Evolutionary conservation across 768 basidiomycete species (phyloP).

Genomic region (Rhodotorula diobovata): DNA sequence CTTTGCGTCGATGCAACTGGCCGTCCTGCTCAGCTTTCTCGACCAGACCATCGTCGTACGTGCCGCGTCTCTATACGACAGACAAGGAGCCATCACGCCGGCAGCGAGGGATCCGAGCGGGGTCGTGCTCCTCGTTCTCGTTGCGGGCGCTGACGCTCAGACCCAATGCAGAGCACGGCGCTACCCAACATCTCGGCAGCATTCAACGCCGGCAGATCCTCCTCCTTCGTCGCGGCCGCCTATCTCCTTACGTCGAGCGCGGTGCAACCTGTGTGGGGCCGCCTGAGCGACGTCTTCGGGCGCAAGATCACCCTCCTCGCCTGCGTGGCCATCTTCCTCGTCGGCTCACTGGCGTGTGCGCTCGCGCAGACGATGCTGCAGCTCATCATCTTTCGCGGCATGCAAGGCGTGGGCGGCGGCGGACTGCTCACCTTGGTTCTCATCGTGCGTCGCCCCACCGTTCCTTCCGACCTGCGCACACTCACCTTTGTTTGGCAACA

Average conservation of each 20-base stretch:
- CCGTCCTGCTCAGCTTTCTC: slow-evolving; percentile 47
- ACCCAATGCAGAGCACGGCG: slow-evolving; percentile 2
- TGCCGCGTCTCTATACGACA: not conserved
- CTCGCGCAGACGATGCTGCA: slow-evolving; percentile 47
- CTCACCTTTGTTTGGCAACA: not conserved
- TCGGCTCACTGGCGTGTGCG: slow-evolving; percentile 44
- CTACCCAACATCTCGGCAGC: slow-evolving; percentile 36
- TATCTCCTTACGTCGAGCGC: slow-evolving; percentile 47
- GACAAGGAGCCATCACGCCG: no score
- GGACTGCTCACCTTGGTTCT: slow-evolving; percentile 26
- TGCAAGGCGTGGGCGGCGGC: slow-evolving; percentile 33
- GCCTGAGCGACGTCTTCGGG: slow-evolving; percentile 50
- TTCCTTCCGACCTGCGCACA: not conserved
- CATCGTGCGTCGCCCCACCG: slow-evolving; percentile 1
- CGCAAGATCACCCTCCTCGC: slow-evolving; percentile 44
- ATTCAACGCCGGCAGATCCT: slow-evolving; percentile 35
- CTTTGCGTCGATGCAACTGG: slow-evolving; percentile 34
- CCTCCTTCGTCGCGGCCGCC: slow-evolving; percentile 49
- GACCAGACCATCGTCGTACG: slow-evolving; percentile 49
- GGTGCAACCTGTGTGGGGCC: slow-evolving; percentile 46
- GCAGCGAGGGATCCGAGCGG: no score
- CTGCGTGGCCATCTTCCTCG: slow-evolving; percentile 45
- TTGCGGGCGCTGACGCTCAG: not conserved
- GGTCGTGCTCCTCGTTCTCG: no score
- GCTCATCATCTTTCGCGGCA: slow-evolving; percentile 47